Evolutionary conservation across 768 basidiomycete species (phyloP).

Genomic region (Hortiboletus campestris): DNA sequence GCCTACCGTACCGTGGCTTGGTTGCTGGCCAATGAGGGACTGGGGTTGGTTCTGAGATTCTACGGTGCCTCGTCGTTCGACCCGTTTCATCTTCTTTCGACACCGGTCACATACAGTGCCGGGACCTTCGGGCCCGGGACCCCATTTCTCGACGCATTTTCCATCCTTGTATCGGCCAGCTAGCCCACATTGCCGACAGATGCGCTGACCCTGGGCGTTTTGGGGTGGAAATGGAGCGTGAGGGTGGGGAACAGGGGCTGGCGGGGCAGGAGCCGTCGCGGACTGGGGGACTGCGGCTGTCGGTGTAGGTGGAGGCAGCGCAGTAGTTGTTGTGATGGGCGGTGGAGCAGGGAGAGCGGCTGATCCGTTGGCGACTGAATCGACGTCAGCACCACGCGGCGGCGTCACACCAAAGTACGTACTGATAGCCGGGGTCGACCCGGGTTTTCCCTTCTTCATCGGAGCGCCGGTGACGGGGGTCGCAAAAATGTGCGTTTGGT

Average conservation of each 20-base stretch:
- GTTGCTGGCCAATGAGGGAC: constrained; percentile 15
- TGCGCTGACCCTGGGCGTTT: constrained; percentile 67
- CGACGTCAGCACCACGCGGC: constrained; percentile 14
- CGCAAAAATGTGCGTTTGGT: constrained; percentile 70
- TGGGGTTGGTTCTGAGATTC: constrained; percentile 38
- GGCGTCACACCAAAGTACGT: constrained; percentile 6
- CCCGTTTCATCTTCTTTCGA: constrained; percentile 85
- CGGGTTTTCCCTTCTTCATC: constrained; percentile 59
- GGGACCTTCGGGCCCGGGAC: constrained; percentile 78
- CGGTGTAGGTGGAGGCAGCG: constrained; percentile 18
- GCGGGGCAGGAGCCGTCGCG: background rate
- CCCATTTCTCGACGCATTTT: constrained; percentile 88
- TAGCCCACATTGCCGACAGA: constrained; percentile 73
- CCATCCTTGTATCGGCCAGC: constrained; percentile 79
- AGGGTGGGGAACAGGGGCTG: background rate
- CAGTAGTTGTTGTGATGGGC: constrained; percentile 5
- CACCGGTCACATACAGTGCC: constrained; percentile 86
- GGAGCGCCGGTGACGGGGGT: constrained; percentile 73
- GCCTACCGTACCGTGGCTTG: background rate
- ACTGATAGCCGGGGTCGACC: constrained; percentile 24
- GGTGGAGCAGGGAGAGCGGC: constrained; percentile 19
- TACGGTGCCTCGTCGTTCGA: constrained; percentile 69
- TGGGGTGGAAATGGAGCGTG: constrained; percentile 29
- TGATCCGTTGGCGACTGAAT: constrained; percentile 20
- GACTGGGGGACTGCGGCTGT: constrained; percentile 9